Conservation (phyloP, 345 rosid species). For the Brassica rapa region DNA sequence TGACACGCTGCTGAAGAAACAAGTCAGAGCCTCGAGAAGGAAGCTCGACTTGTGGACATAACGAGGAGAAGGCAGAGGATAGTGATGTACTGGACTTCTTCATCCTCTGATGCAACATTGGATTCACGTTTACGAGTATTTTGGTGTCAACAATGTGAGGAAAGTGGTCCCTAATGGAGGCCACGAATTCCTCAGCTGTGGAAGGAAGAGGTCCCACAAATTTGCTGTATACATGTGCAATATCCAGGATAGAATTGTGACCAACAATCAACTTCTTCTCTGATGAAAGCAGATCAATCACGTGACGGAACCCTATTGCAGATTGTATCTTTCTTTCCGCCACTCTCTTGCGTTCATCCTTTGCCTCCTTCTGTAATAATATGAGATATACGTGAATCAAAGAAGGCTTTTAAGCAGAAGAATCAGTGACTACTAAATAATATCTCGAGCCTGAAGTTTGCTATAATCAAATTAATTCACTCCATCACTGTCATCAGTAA, state of each 20-base stretch:
- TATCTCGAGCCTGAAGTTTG: conserved; percentile 8
- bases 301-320: conserved; percentile 84
- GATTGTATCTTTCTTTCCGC: conserved; percentile 61
- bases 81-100: conserved; percentile 72
- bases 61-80: conserved; percentile 63
- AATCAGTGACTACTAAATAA: conserved; percentile 4
- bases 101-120: conserved; percentile 54
- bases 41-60: conserved; percentile 71
- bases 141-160: conserved; percentile 85
- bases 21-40: conserved; percentile 43
- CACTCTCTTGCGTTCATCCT: conserved; percentile 53
- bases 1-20: conserved; percentile 45
- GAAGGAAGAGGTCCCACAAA: conserved; percentile 83
- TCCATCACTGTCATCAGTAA: conserved; percentile 7
- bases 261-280: conserved; percentile 86
- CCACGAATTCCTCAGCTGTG: conserved; percentile 68
- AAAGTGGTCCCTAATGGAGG: conserved; percentile 59
- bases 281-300: conserved; percentile 84
- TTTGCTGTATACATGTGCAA: conserved; percentile 84
- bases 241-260: conserved; percentile 90
- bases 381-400: neutral
- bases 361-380: conserved; percentile 64
- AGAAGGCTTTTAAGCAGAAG: neutral
- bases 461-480: neutral
- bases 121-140: conserved; percentile 67